A percentile compares a stretch with the other conserved stretches of the same genome.
Evolutionary conservation across 2,329 filamentous ascomycete genomes (phyloP).

Genomic region (Pseudogymnoascus sp.): DNA sequence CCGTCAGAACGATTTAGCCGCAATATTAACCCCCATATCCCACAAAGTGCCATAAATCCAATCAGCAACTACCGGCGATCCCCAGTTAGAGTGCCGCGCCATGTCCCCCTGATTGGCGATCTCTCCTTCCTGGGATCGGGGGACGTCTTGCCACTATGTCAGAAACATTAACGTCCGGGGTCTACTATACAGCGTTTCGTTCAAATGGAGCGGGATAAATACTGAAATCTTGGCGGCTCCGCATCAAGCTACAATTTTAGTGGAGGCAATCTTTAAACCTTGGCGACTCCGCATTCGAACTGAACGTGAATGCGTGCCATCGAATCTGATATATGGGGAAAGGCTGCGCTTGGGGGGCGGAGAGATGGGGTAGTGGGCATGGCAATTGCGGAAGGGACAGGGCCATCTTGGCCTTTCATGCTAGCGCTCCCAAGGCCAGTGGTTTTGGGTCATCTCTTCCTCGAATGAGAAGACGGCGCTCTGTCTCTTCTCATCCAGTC

Average conservation of each 20-base stretch:
- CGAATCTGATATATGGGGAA: conserved; percentile 4
- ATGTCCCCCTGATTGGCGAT: background rate
- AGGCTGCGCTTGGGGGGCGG: background rate
- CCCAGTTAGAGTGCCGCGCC: conserved; percentile 5
- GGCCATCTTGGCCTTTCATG: conserved; percentile 6
- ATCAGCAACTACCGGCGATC: conserved; percentile 9
- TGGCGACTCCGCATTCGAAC: conserved; percentile 2
- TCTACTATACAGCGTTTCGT: conserved; percentile 2
- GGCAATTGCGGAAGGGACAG: background rate
- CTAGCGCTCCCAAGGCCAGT: background rate
- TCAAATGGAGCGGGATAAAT: conserved; percentile 7
- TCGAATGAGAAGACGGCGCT: background rate
- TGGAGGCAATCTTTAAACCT: background rate
- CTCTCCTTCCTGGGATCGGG: background rate
- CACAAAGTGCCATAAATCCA: conserved; percentile 8
- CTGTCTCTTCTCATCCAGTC: background rate
- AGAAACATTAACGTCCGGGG: conserved; percentile 8
- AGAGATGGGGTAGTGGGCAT: background rate
- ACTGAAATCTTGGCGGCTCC: conserved; percentile 3
- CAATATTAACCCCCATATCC: background rate
- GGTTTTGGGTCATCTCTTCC: background rate
- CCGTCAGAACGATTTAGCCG: background rate
- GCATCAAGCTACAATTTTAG: background rate
- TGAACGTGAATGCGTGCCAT: background rate
- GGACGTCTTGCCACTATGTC: background rate